Evolutionary conservation across 1,284 basidiomycete genomes (phyloP), one percentile per base, ranked within the genome.

Genomic region (Heliocybe sulcata): DNA sequence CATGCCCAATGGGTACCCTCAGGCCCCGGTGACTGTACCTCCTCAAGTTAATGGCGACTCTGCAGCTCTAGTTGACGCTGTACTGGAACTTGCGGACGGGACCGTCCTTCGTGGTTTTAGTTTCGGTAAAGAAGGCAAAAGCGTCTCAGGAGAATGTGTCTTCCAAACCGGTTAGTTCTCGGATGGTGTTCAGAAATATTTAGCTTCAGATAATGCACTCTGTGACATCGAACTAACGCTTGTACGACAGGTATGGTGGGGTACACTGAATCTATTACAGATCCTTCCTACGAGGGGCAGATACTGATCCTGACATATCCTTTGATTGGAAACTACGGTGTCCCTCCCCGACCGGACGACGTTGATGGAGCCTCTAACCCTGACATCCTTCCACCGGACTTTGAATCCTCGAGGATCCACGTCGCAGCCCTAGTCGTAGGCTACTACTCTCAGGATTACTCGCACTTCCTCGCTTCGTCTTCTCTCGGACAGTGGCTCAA

Each of bases 251-350:
- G 95, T 56, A 97, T 99, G 96, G 94, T 99, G 59, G 97, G 97
- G 49, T 99, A 99, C 72, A 95, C 94, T 57, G 97, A 99, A 69
- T 98, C 97, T 16, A 77, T 99, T 60, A 99, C 97, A 52, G 97
- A 99, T 72, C 97, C 97, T 16, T 99, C 97, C 2, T 99, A 99
- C 74, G 89, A 96, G 70, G 94, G 94, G 52, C 97, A 99, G 73
- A 99, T 99, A 67, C 86, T 99, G 58, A 87, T 99, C 58, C 81
- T 99, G 62, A 99, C 97, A 3, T 99, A 98, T 75, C 97, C 97
- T 3, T 80, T 99, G 63, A 80, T 98, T 62, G 97, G 97, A 55
- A 98, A 98, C 72, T 99, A 99, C 68, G 97, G 97, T 70, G 95
- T 99, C n/a, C 97, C 97, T 54, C 80, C 80, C 59, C 85, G 94